Conservation (phyloP, 805 yeast genomes). For the Yarrowia sp. region DNA sequence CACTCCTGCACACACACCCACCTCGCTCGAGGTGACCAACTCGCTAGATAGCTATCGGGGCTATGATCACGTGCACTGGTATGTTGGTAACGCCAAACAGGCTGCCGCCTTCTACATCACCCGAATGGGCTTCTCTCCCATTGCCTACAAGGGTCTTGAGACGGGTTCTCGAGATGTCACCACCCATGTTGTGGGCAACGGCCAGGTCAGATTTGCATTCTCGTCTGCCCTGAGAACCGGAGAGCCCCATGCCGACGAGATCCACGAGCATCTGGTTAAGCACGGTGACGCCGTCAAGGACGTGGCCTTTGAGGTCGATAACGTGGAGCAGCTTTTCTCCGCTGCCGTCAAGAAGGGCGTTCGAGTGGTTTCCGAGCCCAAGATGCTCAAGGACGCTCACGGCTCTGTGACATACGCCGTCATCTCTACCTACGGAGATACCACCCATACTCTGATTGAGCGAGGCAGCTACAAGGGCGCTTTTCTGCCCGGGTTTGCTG, state of each 20-base stretch:
- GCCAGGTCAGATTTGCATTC: slow-evolving; percentile 50
- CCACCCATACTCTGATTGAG: slow-evolving; percentile 66
- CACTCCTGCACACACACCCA: slow-evolving; percentile 22
- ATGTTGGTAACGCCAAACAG: slow-evolving; percentile 68
- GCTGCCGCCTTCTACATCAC: slow-evolving; percentile 53
- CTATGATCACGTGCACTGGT: slow-evolving; percentile 68
- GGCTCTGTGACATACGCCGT: slow-evolving; percentile 57
- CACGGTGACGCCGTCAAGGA: slow-evolving; percentile 87
- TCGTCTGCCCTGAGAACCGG: slow-evolving; percentile 41
- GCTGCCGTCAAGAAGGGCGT: slow-evolving; percentile 57
- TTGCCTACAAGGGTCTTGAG: slow-evolving; percentile 67
- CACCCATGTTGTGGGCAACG: slow-evolving; percentile 60
- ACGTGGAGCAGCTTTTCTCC: slow-evolving; percentile 46
- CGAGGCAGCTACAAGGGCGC: slow-evolving; percentile 40
- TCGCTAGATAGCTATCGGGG: slow-evolving; percentile 34
- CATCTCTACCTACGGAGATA: slow-evolving; percentile 55
- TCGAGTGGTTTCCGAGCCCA: slow-evolving; percentile 36
- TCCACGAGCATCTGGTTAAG: slow-evolving; percentile 45
- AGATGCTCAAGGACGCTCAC: slow-evolving; percentile 40
- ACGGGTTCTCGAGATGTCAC: slow-evolving; percentile 56
- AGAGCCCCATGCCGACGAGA: slow-evolving; percentile 37
- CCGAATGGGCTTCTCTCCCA: slow-evolving; percentile 58
- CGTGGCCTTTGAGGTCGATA: slow-evolving; percentile 59
- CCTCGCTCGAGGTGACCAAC: slow-evolving; percentile 14
- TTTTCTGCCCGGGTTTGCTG: slow-evolving; percentile 52